Evolutionary conservation across 306 rosid species (phyloP), one percentile per base, ranked within the genome.

Genomic region (Geum urbanum): DNA sequence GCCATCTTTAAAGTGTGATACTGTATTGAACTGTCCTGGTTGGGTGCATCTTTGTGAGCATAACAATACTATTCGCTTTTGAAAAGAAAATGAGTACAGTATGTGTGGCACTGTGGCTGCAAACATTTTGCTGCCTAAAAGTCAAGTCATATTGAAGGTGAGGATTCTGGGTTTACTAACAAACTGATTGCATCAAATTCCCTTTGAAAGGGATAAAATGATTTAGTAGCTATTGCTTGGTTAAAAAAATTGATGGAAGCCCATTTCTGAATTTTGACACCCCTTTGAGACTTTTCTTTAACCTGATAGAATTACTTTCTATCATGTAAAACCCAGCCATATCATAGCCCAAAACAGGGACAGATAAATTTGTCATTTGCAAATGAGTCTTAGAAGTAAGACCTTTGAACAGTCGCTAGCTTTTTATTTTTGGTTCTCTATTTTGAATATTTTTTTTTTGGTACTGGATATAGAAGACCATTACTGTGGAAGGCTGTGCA

Each of bases 401-500:
- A 24, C 62, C 62, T 56, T 24, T 56, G n/a, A 3, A 47, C 53
- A 56, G 39, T 11, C 59, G 4, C 3, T 19, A 19, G 5, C 27
- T 24, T 56, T 55, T 49, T 49, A 15, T 49, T 48, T 48, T 48
- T 13, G 5, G 0, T 14, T 14, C 3, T 47, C 37, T 47, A 11
- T 47, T 47, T 3, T 49, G 14, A 4, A n/a, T n/a, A n/a, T 48
- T 48, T 10, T 11, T 6, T 13, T 6, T 13, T 5, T 22, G 11
- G 2, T 32, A 32, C 43, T 66, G 6, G 5, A 3, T 4, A 44
- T 44, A 16, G 16, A 40, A 73, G 45, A 47, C 22, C 14, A 52
- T 48, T 53, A 57, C 76, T 51, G 15, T 18, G n/a, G 77, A 58
- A 67, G 15, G 62, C 39, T 15, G 55, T 55, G 58, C 63, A 61